Evolutionary conservation across 192 early-diverging fungal species (phyloP), one percentile per base, ranked within the genome.

Genomic region (Podila epigama): DNA sequence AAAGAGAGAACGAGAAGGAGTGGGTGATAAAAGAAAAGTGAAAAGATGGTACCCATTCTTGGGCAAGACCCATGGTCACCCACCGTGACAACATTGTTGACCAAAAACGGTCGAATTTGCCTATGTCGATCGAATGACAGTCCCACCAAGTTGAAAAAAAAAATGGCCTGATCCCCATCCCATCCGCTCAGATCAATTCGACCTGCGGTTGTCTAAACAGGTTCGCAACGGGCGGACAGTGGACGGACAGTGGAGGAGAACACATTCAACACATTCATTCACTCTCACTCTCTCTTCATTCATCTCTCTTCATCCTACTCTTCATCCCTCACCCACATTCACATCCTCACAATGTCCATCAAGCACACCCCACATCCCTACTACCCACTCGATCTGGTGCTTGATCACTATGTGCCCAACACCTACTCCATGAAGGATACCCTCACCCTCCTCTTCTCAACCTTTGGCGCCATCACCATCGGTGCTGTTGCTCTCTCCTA

Each of bases 341-440:
- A 8, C 44, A 48, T 48, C 44, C 5, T 25, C 42, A 35, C 32
- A 25, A 62, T 62, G 60, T 22, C 60, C 44, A 29, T 25, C 6
- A 29, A 33, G 31, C 56, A 37, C 44, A 58, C 59, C 2, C 28
- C 54, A 20, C 83, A 85, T 60, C 83, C 83, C 2, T 85, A 85
- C 40, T 85, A 85, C 58, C 83, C 83, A 12, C n/a, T 36, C 29
- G 51, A 69, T 51, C 33, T 82, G 42, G 27, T 69, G 8, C 58
- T 85, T 22, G 56, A 70, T 25, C 60, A 82, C 51, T 85, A 85
- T 71, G 66, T 81, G n/a, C 75, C 83, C n/a, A 85, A 85, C 61
- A 57, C 73, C 16, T 44, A 58, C 36, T 20, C 69, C 3, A 82
- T 70, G 56, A 28, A 25, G 2, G 55, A 79, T 2, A 65, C 82